A percentile compares a stretch with the other conserved stretches of the same genome.
phyloP scores from a whole-genome alignment of 768 basidiomycete genomes.

The Xerocomellus chrysenteron region DNA sequence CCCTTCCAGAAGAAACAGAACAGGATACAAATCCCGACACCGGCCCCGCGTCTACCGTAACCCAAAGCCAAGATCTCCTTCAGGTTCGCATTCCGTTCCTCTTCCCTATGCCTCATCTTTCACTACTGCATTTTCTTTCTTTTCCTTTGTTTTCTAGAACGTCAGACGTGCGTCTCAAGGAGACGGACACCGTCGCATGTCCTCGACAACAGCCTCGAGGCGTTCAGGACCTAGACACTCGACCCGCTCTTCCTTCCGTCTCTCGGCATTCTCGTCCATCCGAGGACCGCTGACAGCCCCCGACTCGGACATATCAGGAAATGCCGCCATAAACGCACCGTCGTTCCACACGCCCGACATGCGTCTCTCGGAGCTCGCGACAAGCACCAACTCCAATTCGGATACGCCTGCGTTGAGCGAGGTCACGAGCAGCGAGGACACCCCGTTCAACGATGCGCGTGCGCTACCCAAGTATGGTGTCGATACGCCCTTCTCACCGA shows the following conservation, averaged over 20 bases:
- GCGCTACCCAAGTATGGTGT: slow-evolving; percentile 15
- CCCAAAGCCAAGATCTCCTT: slow-evolving; percentile 28
- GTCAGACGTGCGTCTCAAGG: slow-evolving; percentile 14
- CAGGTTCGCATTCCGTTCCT: slow-evolving; percentile 22
- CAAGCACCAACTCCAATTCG: not conserved
- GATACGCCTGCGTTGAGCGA: slow-evolving; percentile 17
- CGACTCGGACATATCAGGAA: not conserved
- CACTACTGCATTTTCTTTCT: not conserved
- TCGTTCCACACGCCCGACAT: slow-evolving; percentile 13
- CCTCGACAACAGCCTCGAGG: slow-evolving; percentile 22
- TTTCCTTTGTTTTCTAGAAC: slow-evolving; percentile 16
- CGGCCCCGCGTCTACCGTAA: slow-evolving; percentile 13
- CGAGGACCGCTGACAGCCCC: not conserved
- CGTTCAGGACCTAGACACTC: slow-evolving; percentile 9
- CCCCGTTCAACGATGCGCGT: slow-evolving; percentile 22
- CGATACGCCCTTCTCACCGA: slow-evolving; percentile 10
- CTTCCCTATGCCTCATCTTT: not conserved
- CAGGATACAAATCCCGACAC: slow-evolving; percentile 4
- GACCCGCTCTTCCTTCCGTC: slow-evolving; percentile 19
- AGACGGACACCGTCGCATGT: slow-evolving; percentile 18
- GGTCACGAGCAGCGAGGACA: slow-evolving; percentile 5
- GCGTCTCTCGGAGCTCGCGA: slow-evolving; percentile 19
- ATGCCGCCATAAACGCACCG: not conserved
- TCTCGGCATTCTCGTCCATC: slow-evolving; percentile 23
- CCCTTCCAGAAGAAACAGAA: slow-evolving; percentile 14